Conservation (phyloP, 768 basidiomycete genomes). For the Tricholomella constricta region DNA sequence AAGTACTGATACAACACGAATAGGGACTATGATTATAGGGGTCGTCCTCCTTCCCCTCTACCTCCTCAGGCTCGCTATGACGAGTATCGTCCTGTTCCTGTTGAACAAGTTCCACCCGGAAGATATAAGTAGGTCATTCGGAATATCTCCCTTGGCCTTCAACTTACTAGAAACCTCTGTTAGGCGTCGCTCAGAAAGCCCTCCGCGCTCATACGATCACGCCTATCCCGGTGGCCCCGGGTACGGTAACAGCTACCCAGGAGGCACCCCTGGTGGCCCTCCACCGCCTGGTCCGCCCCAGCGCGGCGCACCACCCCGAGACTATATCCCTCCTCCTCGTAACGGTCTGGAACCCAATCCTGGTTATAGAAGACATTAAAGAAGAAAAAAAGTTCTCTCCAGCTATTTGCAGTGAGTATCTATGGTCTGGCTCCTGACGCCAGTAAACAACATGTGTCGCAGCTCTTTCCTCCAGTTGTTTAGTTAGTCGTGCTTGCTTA, state of each 20-base stretch:
- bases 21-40: slow-evolving; percentile 63
- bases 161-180: neutral
- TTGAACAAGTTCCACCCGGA: slow-evolving; percentile 42
- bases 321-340: slow-evolving; percentile 45
- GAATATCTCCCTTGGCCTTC: slow-evolving; percentile 3
- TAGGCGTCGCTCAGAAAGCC: slow-evolving; percentile 77
- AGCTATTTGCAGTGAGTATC: slow-evolving; percentile 11
- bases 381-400: slow-evolving; percentile 4
- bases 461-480: neutral
- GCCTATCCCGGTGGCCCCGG: slow-evolving; percentile 42
- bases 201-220: slow-evolving; percentile 55
- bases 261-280: slow-evolving; percentile 37
- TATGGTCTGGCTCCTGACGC: slow-evolving; percentile 12
- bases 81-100: slow-evolving; percentile 52
- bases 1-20: slow-evolving; percentile 1
- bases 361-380: slow-evolving; percentile 43
- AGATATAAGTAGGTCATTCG: slow-evolving; percentile 45
- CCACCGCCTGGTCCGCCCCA: slow-evolving; percentile 32
- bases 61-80: slow-evolving; percentile 53
- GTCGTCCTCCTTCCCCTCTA: slow-evolving; percentile 55
- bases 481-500: slow-evolving; percentile 9
- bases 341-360: slow-evolving; percentile 40
- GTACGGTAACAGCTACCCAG: slow-evolving; percentile 55
- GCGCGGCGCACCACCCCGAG: slow-evolving; percentile 35
- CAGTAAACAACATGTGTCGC: slow-evolving; percentile 13